Evolutionary conservation across 2,329 filamentous ascomycete species (phyloP).

Genomic region (Botrytis elliptica): DNA sequence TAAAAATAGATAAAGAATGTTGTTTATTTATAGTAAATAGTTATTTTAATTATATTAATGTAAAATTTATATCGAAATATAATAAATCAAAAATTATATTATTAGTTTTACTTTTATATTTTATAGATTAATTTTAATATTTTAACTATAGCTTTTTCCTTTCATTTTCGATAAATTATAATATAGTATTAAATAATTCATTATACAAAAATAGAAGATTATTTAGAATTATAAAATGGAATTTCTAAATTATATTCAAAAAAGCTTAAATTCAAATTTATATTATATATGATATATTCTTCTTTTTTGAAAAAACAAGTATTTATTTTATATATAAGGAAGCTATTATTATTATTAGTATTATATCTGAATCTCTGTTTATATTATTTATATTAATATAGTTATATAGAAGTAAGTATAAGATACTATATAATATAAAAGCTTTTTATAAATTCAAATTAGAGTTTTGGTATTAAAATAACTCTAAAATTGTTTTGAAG

Average conservation of each 20-base stretch:
- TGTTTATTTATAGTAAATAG: fast-evolving
- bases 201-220: fast-evolving
- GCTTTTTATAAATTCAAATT: not conserved
- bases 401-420: not conserved
- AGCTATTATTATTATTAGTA: too few species aligned
- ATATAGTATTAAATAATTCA: fast-evolving
- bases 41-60: not conserved
- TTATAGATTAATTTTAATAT: not conserved
- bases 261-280: not conserved
- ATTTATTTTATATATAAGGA: too few species aligned
- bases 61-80: not conserved
- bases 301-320: too few species aligned
- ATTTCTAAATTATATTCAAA: not conserved
- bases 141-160: fast-evolving
- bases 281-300: too few species aligned
- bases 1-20: too few species aligned
- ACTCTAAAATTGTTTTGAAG: not conserved
- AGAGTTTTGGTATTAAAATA: not conserved
- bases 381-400: not conserved
- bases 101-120: fast-evolving
- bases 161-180: not conserved
- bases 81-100: not conserved
- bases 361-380: not conserved
- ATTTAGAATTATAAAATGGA: not conserved
- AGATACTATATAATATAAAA: not conserved